phyloP scores from a whole-genome alignment of 169 alveolate genomes.

The Plasmodium knowlesi region DNA sequence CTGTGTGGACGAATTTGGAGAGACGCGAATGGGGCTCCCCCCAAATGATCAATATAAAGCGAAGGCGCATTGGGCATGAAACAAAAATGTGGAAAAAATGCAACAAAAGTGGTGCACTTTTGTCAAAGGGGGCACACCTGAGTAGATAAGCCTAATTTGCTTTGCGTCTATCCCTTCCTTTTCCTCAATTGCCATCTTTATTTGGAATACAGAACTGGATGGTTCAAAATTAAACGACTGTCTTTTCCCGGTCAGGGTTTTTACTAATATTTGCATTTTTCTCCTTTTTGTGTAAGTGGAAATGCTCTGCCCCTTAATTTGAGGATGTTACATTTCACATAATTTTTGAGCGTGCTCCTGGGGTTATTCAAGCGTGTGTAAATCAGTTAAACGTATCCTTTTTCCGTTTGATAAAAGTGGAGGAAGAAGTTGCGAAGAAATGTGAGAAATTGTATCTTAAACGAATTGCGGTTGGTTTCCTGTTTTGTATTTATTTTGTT shows the following conservation, averaged over 20 bases:
- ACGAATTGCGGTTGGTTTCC: background rate
- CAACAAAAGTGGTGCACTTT: background rate
- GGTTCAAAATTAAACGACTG: constrained; percentile 95
- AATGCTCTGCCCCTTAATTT: constrained; percentile 3
- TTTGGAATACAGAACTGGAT: constrained; percentile 93
- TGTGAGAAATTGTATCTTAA: background rate
- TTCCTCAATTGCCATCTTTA: constrained; percentile 95
- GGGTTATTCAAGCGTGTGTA: background rate
- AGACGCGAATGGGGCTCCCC: background rate
- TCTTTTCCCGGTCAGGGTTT: constrained; percentile 95
- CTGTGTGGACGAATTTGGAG: background rate
- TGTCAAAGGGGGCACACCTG: constrained; percentile 77
- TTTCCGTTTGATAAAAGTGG: background rate
- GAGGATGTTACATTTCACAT: constrained; percentile 52
- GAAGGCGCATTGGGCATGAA: background rate
- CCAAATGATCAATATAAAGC: constrained; percentile 4
- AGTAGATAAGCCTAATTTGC: constrained; percentile 92
- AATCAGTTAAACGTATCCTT: background rate
- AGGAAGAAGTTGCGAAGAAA: background rate
- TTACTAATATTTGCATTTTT: constrained; percentile 91
- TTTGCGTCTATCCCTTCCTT: constrained; percentile 91
- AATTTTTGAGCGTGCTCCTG: background rate
- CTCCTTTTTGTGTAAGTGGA: background rate
- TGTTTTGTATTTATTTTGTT: background rate
- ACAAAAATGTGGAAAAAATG: background rate